Percentiles rank a stretch among this genome's conserved stretches.
Conservation (phyloP, 1,284 basidiomycete genomes). For the Irpex lacteus region DNA sequence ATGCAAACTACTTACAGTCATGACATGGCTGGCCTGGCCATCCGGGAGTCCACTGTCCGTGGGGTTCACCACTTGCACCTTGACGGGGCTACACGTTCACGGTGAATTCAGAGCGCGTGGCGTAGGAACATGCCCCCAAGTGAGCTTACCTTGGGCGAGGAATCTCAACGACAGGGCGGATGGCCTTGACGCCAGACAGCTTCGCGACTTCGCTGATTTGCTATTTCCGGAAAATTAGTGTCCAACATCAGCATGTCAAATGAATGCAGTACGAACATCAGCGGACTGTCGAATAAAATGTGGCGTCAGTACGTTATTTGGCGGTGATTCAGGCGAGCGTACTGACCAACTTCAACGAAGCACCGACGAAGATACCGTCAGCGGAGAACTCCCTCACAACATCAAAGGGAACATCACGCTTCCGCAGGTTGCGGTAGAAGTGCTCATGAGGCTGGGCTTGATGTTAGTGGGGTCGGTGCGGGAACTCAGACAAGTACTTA, state of each 20-base stretch:
- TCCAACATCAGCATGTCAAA: not conserved
- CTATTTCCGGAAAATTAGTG: not conserved
- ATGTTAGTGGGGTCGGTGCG: not conserved
- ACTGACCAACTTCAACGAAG: slow-evolving; percentile 6
- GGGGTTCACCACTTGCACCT: slow-evolving; percentile 24
- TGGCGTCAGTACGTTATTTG: not conserved
- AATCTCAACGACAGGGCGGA: slow-evolving; percentile 11
- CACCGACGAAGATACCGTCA: slow-evolving; percentile 7
- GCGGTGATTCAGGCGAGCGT: not conserved
- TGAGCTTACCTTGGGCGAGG: slow-evolving; percentile 9
- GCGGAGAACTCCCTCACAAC: slow-evolving; percentile 3
- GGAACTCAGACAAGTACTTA: not conserved
- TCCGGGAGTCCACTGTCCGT: slow-evolving; percentile 27
- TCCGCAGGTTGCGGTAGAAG: slow-evolving; percentile 2
- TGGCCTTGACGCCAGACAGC: slow-evolving; percentile 10
- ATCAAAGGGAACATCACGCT: slow-evolving; percentile 4
- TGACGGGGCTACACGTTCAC: slow-evolving; percentile 23
- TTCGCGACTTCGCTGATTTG: not conserved
- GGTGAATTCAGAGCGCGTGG: not conserved
- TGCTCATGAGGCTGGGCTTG: not conserved
- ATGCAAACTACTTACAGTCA: slow-evolving; percentile 20
- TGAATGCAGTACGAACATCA: not conserved
- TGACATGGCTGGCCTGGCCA: slow-evolving; percentile 30
- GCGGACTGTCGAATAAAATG: not conserved
- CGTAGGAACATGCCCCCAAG: not conserved